phyloP scores from a whole-genome alignment of 1,284 basidiomycete species.

The Cutaneotrichosporon sp. region DNA sequence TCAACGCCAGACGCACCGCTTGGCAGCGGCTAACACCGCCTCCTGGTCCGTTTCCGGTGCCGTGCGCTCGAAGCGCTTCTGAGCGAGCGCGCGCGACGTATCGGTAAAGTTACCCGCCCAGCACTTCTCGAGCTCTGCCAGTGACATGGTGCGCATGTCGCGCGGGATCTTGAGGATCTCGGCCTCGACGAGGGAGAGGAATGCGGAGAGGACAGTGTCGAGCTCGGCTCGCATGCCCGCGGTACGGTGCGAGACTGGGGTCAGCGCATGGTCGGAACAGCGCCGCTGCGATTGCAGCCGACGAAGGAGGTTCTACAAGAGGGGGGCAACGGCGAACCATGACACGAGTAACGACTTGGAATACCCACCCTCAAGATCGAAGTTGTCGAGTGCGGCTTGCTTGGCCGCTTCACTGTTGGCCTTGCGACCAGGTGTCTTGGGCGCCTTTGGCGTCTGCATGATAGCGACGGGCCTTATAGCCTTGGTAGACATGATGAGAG shows the following conservation, averaged over 20 bases:
- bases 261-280: background rate
- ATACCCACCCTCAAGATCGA: constrained; percentile 47
- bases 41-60: constrained; percentile 27
- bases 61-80: constrained; percentile 22
- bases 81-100: constrained; percentile 35
- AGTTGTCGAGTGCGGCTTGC: constrained; percentile 45
- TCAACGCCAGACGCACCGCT: constrained; percentile 39
- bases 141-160: constrained; percentile 39
- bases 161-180: constrained; percentile 46
- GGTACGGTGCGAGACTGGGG: constrained; percentile 8
- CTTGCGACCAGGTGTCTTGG: constrained; percentile 22
- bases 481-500: constrained; percentile 24
- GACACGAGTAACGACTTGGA: too few relatives aligned
- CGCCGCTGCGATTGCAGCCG: background rate
- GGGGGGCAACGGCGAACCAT: too few relatives aligned
- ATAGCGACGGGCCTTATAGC: constrained; percentile 14
- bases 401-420: constrained; percentile 19
- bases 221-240: constrained; percentile 18
- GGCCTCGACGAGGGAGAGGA: constrained; percentile 39
- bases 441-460: constrained; percentile 11
- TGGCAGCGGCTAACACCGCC: constrained; percentile 21
- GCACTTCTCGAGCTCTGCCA: constrained; percentile 39
- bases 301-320: too few relatives aligned
- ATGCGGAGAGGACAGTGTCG: constrained; percentile 34
- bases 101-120: constrained; percentile 46